Percentiles rank a stretch among this genome's conserved stretches.
These are phyloP conservation scores for Suillus decipiens DNA, from an alignment of 768 basidiomycete genomes.

Conservation along the genomic window DNA sequence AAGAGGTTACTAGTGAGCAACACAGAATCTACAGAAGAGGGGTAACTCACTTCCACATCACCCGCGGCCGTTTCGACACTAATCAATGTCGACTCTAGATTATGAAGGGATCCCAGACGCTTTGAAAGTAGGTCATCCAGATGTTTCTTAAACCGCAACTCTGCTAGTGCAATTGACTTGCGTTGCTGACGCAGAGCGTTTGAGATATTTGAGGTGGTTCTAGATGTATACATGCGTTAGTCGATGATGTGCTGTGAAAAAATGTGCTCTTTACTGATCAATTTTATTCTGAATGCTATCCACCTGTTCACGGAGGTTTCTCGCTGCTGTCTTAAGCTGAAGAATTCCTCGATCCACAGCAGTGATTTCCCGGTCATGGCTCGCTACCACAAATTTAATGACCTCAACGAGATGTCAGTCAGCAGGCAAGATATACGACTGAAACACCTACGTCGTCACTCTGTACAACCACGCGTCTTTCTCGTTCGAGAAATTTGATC, in stretches of 20 bases:
- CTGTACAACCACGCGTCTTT: slow-evolving; percentile 61
- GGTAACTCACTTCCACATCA: slow-evolving; percentile 70
- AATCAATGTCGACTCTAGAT: slow-evolving; percentile 73
- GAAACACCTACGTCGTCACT: slow-evolving; percentile 63
- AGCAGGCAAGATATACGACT: not conserved
- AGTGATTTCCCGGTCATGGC: slow-evolving; percentile 51
- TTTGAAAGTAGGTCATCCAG: slow-evolving; percentile 77
- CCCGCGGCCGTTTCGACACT: slow-evolving; percentile 88
- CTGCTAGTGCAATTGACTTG: slow-evolving; percentile 71
- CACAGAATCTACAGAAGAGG: slow-evolving; percentile 6
- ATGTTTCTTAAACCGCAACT: slow-evolving; percentile 80
- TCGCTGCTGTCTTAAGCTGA: slow-evolving; percentile 72
- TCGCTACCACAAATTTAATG: slow-evolving; percentile 71
- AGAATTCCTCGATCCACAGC: slow-evolving; percentile 83
- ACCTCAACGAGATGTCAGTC: slow-evolving; percentile 44
- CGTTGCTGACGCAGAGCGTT: slow-evolving; percentile 67
- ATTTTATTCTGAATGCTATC: slow-evolving; percentile 69
- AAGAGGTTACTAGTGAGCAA: slow-evolving; percentile 7
- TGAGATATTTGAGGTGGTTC: slow-evolving; percentile 67
- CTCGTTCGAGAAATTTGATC: slow-evolving; percentile 77
- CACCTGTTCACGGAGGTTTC: slow-evolving; percentile 68
- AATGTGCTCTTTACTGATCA: slow-evolving; percentile 55
- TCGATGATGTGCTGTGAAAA: not conserved
- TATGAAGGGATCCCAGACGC: slow-evolving; percentile 71
- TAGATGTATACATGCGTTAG: slow-evolving; percentile 30